Evolutionary conservation across 2,329 filamentous ascomycete genomes (phyloP), one percentile per base, ranked within the genome.

Genomic region (Beauveria medogensis): DNA sequence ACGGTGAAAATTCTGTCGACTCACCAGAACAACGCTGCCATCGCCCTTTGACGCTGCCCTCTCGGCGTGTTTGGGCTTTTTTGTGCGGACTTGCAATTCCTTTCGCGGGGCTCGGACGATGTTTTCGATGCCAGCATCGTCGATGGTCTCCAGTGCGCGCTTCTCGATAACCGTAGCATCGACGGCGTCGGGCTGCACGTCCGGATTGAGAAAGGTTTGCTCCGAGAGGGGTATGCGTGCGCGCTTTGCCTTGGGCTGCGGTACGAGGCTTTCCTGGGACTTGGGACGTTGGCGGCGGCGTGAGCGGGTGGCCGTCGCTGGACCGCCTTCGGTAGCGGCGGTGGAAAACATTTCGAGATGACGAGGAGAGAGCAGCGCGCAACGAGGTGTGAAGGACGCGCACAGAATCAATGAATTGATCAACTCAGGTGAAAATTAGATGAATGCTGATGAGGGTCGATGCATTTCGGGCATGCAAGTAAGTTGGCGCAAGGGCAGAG

Each of bases 161-260:
- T 81, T 84, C 64, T 82, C 77, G 56, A 77, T 16, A 8, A 30
- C 69, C 70, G 83, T 85, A 66, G 79, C 78, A 68, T 86, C 81
- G 66, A 78, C 78, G 72, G 79, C 83, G 68, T 86, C 83, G 26
- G 79, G 75, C 50, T 74, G 69, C 40, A 70, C 68, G 50, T 82
- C 80, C 46, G 82, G 79, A 62, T 81, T 81, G 64, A 77, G 70
- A 69, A 82, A 82, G 59, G 81, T 83, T 67, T 83, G 78, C 63
- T 86, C 82, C 59, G 77, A 79, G 65, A 86, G 70, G 34, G 81
- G 81, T 56, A 84, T 73, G 65, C 85, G 79, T 69, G 83, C 82
- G 64, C 85, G 81, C 75, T 88, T 88, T 14, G 83, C 80, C 72
- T 86, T 87, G 30, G 85, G 85, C 67, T 83, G 81, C 64, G 82